Conservation (phyloP, 768 basidiomycete species). For the Mycena chlorophos region DNA sequence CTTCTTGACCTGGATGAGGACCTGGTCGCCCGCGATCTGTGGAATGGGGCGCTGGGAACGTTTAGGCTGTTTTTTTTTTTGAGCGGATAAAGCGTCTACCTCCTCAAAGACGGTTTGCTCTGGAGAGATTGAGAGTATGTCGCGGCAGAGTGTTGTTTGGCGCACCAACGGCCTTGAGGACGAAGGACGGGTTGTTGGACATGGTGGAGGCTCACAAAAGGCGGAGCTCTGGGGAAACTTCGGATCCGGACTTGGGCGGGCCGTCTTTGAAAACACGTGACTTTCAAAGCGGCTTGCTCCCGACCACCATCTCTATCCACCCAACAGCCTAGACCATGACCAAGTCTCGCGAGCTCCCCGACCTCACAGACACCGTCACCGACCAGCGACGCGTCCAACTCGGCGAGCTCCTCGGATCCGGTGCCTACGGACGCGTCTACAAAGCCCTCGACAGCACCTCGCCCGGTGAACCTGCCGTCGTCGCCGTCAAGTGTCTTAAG, state of each 20-base stretch:
- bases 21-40: slow-evolving; percentile 68
- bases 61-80: too few species aligned
- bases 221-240: too few species aligned
- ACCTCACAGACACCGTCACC: slow-evolving; percentile 52
- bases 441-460: slow-evolving; percentile 56
- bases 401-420: slow-evolving; percentile 63
- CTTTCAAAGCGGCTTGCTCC: slow-evolving; percentile 1
- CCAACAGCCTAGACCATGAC: slow-evolving; percentile 34
- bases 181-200: slow-evolving; percentile 79
- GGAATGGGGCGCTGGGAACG: slow-evolving; percentile 78
- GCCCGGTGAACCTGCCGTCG: slow-evolving; percentile 42
- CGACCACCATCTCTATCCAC: slow-evolving; percentile 9
- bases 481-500: slow-evolving; percentile 77
- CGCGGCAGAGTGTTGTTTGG: too few species aligned
- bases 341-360: slow-evolving; percentile 44
- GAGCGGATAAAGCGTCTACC: too few species aligned
- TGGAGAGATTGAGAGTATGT: too few species aligned
- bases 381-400: slow-evolving; percentile 63
- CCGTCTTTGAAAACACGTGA: slow-evolving; percentile 10
- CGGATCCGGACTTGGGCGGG: too few species aligned
- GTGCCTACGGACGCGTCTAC: slow-evolving; percentile 80
- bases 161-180: slow-evolving; percentile 52
- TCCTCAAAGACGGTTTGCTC: not conserved
- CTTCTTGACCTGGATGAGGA: slow-evolving; percentile 88
- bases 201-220: slow-evolving; percentile 41